Evolutionary conservation across 371 early-diverging fungal species (phyloP).

Genomic region (Apophysomyces elegans): DNA sequence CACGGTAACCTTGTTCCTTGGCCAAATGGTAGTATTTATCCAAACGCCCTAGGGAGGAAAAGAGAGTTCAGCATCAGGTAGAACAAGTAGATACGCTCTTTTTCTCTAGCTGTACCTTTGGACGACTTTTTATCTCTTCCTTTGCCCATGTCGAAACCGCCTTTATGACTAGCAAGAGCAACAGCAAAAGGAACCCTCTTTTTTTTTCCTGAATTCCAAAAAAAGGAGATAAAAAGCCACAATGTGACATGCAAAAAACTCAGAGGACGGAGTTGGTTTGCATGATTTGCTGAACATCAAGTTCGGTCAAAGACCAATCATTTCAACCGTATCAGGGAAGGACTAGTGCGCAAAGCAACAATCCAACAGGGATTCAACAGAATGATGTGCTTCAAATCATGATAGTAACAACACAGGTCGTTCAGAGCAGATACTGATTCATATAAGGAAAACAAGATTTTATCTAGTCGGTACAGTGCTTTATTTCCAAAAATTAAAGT

Average conservation of each 20-base stretch:
- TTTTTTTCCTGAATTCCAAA: neutral
- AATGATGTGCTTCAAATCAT: no score
- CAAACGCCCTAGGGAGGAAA: slow-evolving; percentile 77
- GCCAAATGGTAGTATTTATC: slow-evolving; percentile 99
- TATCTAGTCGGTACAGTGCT: no score
- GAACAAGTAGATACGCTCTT: no score
- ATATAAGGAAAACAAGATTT: no score
- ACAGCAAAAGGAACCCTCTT: neutral
- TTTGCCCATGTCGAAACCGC: slow-evolving; percentile 34
- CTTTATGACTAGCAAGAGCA: no score
- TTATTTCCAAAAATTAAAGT: no score
- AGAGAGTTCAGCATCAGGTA: neutral
- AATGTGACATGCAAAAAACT: neutral
- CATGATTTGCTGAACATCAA: neutral
- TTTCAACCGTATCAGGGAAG: no score
- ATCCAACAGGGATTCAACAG: no score
- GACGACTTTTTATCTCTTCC: slow-evolving; percentile 55
- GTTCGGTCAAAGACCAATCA: neutral
- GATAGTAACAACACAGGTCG: no score
- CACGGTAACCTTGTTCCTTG: slow-evolving; percentile 99
- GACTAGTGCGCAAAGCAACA: no score
- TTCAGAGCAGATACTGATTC: no score
- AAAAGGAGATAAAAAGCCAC: neutral
- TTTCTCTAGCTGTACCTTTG: slow-evolving; percentile 37
- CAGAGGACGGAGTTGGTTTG: neutral